Conservation (phyloP, 192 early-diverging fungal species). For the Coemansia furcata region DNA sequence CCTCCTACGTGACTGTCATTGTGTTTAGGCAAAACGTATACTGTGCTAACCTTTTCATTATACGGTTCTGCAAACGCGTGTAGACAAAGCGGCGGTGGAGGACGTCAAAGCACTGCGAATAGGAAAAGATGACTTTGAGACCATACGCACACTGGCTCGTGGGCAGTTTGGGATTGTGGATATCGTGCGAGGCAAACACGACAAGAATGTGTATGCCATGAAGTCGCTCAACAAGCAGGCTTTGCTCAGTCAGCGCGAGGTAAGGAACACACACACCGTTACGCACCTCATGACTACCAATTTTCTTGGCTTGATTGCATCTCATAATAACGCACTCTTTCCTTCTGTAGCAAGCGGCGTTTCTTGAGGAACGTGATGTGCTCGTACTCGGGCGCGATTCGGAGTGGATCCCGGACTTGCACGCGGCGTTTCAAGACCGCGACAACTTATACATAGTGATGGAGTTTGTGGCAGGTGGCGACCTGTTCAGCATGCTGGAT, state of each 20-base stretch:
- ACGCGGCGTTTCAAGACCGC: constrained; percentile 79
- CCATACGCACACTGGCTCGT: constrained; percentile 45
- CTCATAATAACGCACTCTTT: no score
- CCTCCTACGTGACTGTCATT: background rate
- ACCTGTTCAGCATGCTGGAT: constrained; percentile 89
- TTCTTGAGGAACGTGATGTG: constrained; percentile 96
- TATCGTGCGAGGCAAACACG: constrained; percentile 70
- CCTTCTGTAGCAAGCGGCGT: constrained; percentile 70
- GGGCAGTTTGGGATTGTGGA: constrained; percentile 62
- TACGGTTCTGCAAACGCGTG: background rate
- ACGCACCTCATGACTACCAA: background rate
- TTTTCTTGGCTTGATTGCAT: background rate
- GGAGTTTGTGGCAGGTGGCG: constrained; percentile 96
- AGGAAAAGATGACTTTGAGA: constrained; percentile 47
- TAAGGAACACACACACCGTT: constrained; percentile 20
- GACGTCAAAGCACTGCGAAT: constrained; percentile 34
- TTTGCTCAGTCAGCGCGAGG: constrained; percentile 70
- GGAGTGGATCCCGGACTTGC: constrained; percentile 67
- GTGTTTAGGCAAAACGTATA: background rate
- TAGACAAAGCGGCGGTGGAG: constrained; percentile 32
- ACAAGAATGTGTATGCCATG: constrained; percentile 77
- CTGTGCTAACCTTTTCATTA: background rate
- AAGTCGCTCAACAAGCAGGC: constrained; percentile 72
- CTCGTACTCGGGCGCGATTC: constrained; percentile 68
- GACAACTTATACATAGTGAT: constrained; percentile 91